These are phyloP conservation scores for Stentor roeselii DNA, from an alignment of 73 alveolate genomes.

Conservation along the genomic window DNA sequence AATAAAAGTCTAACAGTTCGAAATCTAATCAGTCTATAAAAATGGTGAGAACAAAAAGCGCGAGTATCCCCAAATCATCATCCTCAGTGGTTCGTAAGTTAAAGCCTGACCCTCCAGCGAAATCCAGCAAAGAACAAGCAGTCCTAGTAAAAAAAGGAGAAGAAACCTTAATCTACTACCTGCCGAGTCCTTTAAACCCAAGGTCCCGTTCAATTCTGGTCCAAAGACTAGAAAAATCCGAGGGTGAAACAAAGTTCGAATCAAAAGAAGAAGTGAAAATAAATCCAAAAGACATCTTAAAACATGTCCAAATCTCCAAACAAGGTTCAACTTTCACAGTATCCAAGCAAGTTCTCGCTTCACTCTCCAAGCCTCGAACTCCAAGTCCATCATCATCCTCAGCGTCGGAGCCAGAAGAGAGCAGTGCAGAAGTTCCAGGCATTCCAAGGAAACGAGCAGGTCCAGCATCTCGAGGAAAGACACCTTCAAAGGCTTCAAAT, in stretches of 20 bases:
- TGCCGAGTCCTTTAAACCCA: background rate
- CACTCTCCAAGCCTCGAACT: background rate
- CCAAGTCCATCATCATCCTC: background rate
- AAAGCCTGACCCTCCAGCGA: too few species aligned
- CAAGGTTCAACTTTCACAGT: background rate
- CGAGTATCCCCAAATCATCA: too few species aligned
- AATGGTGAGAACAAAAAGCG: too few species aligned
- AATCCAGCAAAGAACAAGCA: background rate
- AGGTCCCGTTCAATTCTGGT: constrained; percentile 5
- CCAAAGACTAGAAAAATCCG: background rate
- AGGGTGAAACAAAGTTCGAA: background rate
- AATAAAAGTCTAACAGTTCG: too few species aligned
- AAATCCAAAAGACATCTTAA: background rate
- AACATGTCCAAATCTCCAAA: background rate
- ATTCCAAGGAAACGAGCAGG: background rate
- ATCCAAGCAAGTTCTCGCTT: background rate
- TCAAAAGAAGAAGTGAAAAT: background rate
- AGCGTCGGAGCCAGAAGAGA: background rate
- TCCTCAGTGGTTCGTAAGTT: too few species aligned
- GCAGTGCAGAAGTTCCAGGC: background rate
- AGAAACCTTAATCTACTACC: background rate
- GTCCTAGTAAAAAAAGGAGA: background rate
- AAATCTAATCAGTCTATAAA: too few species aligned
- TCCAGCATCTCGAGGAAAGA: too few species aligned
- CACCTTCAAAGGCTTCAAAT: too few species aligned